These are phyloP conservation scores for Adansonia digitata DNA, from an alignment of 345 rosid species.

Conservation along the genomic window DNA sequence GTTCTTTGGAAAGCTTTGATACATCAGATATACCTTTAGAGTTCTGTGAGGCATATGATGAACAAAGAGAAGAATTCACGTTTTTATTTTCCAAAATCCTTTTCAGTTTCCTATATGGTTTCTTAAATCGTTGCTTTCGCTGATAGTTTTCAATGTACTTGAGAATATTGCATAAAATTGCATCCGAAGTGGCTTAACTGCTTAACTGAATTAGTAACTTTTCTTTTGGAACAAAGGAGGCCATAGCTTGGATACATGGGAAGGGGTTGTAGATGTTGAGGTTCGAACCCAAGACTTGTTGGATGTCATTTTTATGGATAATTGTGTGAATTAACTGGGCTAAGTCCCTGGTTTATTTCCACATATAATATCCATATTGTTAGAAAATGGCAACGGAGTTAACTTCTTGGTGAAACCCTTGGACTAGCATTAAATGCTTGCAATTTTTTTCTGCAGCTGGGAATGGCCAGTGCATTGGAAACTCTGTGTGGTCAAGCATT, in stretches of 20 bases:
- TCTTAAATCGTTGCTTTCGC: no score
- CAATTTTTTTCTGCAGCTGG: constrained; percentile 41
- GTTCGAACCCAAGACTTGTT: no score
- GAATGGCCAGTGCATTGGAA: constrained; percentile 81
- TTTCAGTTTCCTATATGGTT: not conserved
- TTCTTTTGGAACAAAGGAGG: no score
- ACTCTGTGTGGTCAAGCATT: constrained; percentile 83
- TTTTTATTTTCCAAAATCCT: not conserved
- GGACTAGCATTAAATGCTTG: not conserved
- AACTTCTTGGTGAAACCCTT: not conserved
- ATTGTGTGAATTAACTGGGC: no score
- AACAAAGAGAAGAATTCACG: not conserved
- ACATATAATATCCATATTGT: not conserved
- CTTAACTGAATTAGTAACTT: not conserved
- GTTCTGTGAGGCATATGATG: not conserved
- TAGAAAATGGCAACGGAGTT: not conserved
- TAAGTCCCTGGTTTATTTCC: no score
- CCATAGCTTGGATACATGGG: no score
- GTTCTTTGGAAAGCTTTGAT: not conserved
- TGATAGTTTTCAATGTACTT: not conserved
- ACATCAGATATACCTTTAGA: not conserved
- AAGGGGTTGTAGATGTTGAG: no score
- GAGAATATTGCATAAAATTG: not conserved
- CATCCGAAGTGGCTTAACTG: not conserved
- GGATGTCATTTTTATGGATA: no score